These are phyloP conservation scores for Penicillium nordicum DNA, from an alignment of 2,329 filamentous ascomycete genomes.

Conservation along the genomic window DNA sequence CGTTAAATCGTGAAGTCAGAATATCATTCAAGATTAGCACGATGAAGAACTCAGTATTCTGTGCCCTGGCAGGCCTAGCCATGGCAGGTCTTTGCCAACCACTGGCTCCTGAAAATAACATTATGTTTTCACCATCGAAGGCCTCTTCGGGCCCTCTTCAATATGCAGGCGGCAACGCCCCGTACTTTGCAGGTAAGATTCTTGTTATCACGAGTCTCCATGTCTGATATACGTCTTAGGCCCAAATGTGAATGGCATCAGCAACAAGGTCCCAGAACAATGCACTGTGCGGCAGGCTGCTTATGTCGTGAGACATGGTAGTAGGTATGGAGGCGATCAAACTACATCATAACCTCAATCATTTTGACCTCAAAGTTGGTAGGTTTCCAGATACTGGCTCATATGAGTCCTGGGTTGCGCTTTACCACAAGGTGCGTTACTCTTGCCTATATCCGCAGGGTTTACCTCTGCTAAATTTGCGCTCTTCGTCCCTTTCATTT, in stretches of 20 bases:
- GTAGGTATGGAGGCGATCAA: slow-evolving; percentile 44
- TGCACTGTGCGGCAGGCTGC: slow-evolving; percentile 61
- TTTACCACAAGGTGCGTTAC: slow-evolving; percentile 27
- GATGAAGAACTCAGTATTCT: neutral
- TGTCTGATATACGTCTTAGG: slow-evolving; percentile 33
- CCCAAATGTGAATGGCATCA: slow-evolving; percentile 56
- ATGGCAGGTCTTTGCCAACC: neutral
- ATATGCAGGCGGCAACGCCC: slow-evolving; percentile 54
- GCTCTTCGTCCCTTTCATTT: neutral
- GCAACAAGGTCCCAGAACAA: slow-evolving; percentile 52
- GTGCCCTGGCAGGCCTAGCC: neutral
- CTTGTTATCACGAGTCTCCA: neutral
- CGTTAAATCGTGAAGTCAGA: neutral
- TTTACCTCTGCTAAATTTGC: neutral
- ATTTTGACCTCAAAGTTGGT: neutral
- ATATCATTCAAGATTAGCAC: neutral
- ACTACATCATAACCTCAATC: neutral
- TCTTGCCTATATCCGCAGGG: neutral
- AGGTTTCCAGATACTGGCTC: slow-evolving; percentile 55
- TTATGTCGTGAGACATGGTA: slow-evolving; percentile 60
- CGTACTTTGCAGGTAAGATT: slow-evolving; percentile 50
- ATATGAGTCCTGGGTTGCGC: slow-evolving; percentile 53
- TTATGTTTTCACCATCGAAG: neutral
- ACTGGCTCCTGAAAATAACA: neutral
- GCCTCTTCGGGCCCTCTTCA: slow-evolving; percentile 39